Base-by-base conservation (phyloP, 345 rosid genomes). In the Eucalyptus dawsonii region DNA sequence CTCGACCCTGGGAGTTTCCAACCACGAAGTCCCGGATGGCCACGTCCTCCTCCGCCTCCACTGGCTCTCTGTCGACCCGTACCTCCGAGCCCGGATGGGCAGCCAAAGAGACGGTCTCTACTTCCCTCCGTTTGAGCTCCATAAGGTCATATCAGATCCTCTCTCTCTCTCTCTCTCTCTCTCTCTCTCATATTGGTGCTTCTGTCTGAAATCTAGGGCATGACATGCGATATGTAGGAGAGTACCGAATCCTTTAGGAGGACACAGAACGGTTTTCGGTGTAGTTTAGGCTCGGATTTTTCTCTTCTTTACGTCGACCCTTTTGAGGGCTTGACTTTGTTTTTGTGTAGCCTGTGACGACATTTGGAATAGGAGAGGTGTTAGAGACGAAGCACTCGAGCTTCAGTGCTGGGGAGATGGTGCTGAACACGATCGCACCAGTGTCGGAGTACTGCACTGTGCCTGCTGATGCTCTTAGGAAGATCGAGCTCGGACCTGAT, bases 21-120 rank as follows among this genome's bases (percentile, higher is more conserved):
- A 24, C 29, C 90, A 86, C 65, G 58, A 90, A 6, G 72, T 93
- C 34, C 93, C 92, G 3, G 91, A 92, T 25, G 87, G 47, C 42
- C 93, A 93, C 42, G 89, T 92, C 11, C 88, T 89, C 83, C 14
- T 91, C 29, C 88, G 90, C 88, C 44, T 87, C 27, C 92, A 90
- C 80, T 90, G 62, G 87, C 80, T 94, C 90, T 92, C 95, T 44
- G 47, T 92, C 47, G 94, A 92, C 58, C 94, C 95, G 53, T 93
- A 89, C 85, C 91, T 91, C 40, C 93, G 92, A 8, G 6, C 69
- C 81, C 80, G 65, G 58, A 86, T 94, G 93, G 89, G 80, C 31
- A 93, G 93, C 89, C 86, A 7, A 5, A 54, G 60, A 7, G 95
- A 92, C 5, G 95, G 93, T 29, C 91, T 94, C 10, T 90, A 89